Evolutionary conservation across 2,329 filamentous ascomycete species (phyloP).

Genomic region (Fusarium tuaranense): DNA sequence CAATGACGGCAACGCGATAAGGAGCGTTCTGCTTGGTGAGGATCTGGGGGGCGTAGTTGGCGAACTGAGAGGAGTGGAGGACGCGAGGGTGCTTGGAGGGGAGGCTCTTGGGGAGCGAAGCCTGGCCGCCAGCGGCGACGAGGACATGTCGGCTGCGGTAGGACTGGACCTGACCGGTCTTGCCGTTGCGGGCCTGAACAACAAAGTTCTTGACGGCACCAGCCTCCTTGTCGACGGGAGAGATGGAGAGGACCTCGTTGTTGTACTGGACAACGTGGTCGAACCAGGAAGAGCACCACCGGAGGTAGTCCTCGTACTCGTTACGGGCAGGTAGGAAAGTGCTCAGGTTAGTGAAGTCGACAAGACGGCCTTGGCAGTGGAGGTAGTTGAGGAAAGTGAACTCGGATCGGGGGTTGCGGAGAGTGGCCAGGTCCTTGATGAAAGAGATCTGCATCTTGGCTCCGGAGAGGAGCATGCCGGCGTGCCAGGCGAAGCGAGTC

Average conservation of each 20-base stretch:
- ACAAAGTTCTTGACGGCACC: slow-evolving; percentile 72
- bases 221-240: slow-evolving; percentile 65
- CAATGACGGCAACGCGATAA: slow-evolving; percentile 86
- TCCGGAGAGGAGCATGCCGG: slow-evolving; percentile 92
- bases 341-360: slow-evolving; percentile 90
- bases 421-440: slow-evolving; percentile 92
- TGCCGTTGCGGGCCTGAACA: slow-evolving; percentile 72
- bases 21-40: slow-evolving; percentile 66
- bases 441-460: slow-evolving; percentile 99
- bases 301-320: slow-evolving; percentile 96
- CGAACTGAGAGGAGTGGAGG: slow-evolving; percentile 91
- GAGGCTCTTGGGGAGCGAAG: slow-evolving; percentile 77
- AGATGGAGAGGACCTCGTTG: slow-evolving; percentile 80
- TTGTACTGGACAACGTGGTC: slow-evolving; percentile 78
- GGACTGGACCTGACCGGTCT: slow-evolving; percentile 65
- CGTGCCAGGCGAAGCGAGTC: slow-evolving; percentile 87
- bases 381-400: slow-evolving; percentile 98
- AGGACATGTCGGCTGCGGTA: slow-evolving; percentile 75
- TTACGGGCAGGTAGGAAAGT: slow-evolving; percentile 88
- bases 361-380: slow-evolving; percentile 81
- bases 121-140: slow-evolving; percentile 69
- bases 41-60: slow-evolving; percentile 70
- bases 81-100: slow-evolving; percentile 78
- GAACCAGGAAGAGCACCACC: slow-evolving; percentile 90
- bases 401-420: slow-evolving; percentile 86